These are phyloP conservation scores for Cochlearia excelsa DNA, from an alignment of 345 rosid species.

Conservation along the genomic window DNA sequence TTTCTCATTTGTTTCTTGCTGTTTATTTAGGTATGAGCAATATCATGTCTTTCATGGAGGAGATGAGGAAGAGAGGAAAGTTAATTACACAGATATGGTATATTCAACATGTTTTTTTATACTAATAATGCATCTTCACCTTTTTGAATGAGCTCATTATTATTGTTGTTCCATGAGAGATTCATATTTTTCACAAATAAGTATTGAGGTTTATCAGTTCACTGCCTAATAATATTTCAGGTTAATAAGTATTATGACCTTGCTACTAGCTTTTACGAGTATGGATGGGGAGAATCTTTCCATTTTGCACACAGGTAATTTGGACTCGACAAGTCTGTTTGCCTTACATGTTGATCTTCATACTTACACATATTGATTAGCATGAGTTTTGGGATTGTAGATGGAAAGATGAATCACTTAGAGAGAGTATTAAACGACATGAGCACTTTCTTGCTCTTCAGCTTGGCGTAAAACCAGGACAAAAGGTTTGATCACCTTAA, in stretches of 20 bases:
- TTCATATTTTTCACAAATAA: no score
- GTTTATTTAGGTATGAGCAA: slow-evolving; percentile 81
- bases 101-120: neutral
- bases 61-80: slow-evolving; percentile 80
- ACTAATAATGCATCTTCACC: neutral
- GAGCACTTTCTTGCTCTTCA: slow-evolving; percentile 96
- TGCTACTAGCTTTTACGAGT: slow-evolving; percentile 94
- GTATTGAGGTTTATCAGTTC: no score
- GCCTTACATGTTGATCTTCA: slow-evolving; percentile 3
- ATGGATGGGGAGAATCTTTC: slow-evolving; percentile 99
- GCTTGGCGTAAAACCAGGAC: slow-evolving; percentile 85
- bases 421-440: slow-evolving; percentile 92
- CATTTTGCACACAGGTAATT: slow-evolving; percentile 90
- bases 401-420: slow-evolving; percentile 83
- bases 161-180: slow-evolving; percentile 16
- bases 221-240: no score
- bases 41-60: slow-evolving; percentile 82
- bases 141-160: slow-evolving; percentile 9
- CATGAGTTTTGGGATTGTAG: slow-evolving; percentile 41
- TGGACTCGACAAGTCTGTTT: neutral
- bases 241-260: slow-evolving; percentile 96
- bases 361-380: neutral
- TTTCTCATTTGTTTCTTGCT: no score
- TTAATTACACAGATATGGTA: slow-evolving; percentile 91
- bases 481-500: slow-evolving; percentile 57